phyloP scores from a whole-genome alignment of 371 early-diverging fungal species.

The Apophysomyces ossiformis region DNA sequence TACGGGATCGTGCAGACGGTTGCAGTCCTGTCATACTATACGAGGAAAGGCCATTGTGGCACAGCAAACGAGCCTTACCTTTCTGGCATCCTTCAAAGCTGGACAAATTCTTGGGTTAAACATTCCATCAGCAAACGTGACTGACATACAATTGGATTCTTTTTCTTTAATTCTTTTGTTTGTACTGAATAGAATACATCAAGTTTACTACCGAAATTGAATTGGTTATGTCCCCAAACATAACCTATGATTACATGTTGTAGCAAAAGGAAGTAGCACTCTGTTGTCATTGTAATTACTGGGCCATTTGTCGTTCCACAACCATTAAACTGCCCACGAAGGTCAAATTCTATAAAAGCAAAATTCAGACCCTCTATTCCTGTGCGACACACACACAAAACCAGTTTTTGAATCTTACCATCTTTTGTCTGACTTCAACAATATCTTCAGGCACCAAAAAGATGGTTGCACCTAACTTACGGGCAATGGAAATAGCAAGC shows the following conservation, averaged over 20 bases:
- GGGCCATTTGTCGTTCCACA: constrained; percentile 45
- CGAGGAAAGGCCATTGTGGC: no score
- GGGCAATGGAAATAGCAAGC: constrained; percentile 96
- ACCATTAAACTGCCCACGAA: constrained; percentile 92
- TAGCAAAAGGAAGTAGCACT: background rate
- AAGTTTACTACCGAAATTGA: background rate
- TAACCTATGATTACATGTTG: background rate
- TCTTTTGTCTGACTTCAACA: constrained; percentile 90
- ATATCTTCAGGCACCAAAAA: constrained; percentile 97
- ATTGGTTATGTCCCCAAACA: background rate
- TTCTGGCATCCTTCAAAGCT: no score
- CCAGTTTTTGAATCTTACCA: constrained; percentile 52
- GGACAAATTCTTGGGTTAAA: no score
- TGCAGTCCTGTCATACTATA: no score
- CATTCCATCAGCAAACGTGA: no score
- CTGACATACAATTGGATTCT: no score
- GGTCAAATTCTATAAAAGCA: constrained; percentile 72
- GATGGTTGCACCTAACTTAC: constrained; percentile 97
- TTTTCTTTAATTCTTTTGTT: background rate
- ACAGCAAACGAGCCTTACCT: no score
- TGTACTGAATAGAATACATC: background rate
- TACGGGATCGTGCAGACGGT: no score
- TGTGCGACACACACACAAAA: background rate
- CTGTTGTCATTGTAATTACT: background rate
- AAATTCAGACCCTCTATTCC: background rate